A percentile compares a stretch with the other conserved stretches of the same genome.
Conservation (phyloP, 495 filamentous ascomycete species). For the Opeltia flavorubescens region DNA sequence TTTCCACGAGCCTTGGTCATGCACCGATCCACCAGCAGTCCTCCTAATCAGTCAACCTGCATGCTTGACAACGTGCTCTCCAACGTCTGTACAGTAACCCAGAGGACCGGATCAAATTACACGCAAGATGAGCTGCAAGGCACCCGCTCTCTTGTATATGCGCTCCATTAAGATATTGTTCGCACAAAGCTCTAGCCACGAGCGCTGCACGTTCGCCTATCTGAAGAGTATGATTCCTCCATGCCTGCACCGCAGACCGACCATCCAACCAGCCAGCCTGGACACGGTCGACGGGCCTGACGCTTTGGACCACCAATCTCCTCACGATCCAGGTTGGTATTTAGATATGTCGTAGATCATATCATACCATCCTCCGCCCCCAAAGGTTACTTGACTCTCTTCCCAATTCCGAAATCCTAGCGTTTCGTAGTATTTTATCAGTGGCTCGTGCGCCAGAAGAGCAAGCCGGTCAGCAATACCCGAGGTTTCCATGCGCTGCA, state of each 20-base stretch:
- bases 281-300: too few species aligned
- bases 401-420: slow-evolving; percentile 63
- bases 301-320: neutral
- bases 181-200: neutral
- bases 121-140: neutral
- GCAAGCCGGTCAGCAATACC: slow-evolving; percentile 58
- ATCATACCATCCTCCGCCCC: slow-evolving; percentile 71
- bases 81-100: neutral
- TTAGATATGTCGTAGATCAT: slow-evolving; percentile 5
- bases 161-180: neutral
- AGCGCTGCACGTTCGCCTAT: neutral
- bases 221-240: too few species aligned
- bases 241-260: too few species aligned
- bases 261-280: too few species aligned
- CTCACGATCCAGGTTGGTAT: neutral
- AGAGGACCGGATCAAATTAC: neutral
- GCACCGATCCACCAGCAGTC: too few species aligned
- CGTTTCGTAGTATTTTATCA: slow-evolving; percentile 61
- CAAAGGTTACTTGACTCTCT: slow-evolving; percentile 49
- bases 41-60: too few species aligned
- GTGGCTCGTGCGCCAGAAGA: slow-evolving; percentile 59
- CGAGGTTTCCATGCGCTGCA: slow-evolving; percentile 52
- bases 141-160: slow-evolving; percentile 1
- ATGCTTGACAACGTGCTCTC: neutral
- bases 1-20: neutral